phyloP scores from a whole-genome alignment of 768 basidiomycete genomes.

The Termitomyces sp. region DNA sequence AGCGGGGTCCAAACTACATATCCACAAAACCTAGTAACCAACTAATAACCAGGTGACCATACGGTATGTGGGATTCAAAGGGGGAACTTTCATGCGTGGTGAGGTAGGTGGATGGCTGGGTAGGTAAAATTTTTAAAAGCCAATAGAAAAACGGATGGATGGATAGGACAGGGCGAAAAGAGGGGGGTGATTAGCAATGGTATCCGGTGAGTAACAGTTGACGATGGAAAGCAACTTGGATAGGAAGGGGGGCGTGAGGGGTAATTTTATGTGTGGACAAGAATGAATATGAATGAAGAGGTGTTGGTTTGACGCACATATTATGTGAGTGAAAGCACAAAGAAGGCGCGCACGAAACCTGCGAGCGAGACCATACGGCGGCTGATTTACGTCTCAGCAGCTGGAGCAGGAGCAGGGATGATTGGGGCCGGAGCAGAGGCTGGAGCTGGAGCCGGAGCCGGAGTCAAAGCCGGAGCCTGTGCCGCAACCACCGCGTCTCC shows the following conservation, averaged over 20 bases:
- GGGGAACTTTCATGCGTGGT: background rate
- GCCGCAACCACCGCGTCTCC: constrained; percentile 7
- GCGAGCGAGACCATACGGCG: background rate
- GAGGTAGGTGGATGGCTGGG: background rate
- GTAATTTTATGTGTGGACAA: background rate
- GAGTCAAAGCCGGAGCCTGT: background rate
- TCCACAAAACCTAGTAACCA: constrained; percentile 4
- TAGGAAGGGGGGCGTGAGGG: background rate
- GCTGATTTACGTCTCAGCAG: background rate
- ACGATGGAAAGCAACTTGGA: background rate
- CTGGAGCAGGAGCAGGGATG: background rate
- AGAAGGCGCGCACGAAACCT: background rate
- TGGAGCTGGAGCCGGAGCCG: background rate
- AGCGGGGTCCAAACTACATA: background rate
- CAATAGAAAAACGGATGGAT: background rate
- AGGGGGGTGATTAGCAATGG: constrained; percentile 1
- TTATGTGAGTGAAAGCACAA: background rate
- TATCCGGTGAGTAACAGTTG: constrained; percentile 1
- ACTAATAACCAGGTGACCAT: constrained; percentile 7
- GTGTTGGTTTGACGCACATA: background rate
- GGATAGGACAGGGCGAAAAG: too few relatives aligned
- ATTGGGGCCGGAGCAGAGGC: background rate
- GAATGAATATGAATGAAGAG: background rate
- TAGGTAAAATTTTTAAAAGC: background rate
- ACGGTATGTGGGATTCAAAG: constrained; percentile 5